phyloP scores from a whole-genome alignment of 129 eudicot species.

The Ambrosia artemisiifolia region DNA sequence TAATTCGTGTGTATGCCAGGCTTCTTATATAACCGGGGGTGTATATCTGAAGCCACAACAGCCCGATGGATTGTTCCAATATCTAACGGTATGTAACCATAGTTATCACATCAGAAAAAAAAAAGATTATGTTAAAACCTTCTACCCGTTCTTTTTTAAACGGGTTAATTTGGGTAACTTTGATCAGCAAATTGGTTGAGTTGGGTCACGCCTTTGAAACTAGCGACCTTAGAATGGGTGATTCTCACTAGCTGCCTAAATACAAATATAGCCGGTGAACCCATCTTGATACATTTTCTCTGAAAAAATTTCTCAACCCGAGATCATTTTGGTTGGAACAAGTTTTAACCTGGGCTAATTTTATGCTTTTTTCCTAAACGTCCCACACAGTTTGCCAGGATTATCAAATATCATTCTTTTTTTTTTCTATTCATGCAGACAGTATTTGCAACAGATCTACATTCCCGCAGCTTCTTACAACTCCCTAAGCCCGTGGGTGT shows the following conservation, averaged over 20 bases:
- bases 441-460: slow-evolving; percentile 87
- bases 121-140: too few species aligned
- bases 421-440: slow-evolving; percentile 47
- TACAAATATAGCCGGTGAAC: too few species aligned
- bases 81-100: slow-evolving; percentile 57
- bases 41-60: slow-evolving; percentile 83
- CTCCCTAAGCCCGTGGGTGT: slow-evolving; percentile 96
- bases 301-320: neutral
- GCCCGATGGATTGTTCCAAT: slow-evolving; percentile 75
- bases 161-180: too few species aligned
- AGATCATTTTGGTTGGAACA: neutral
- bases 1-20: slow-evolving; percentile 36
- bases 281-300: too few species aligned
- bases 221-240: too few species aligned
- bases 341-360: too few species aligned
- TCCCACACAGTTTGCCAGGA: neutral
- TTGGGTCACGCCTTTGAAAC: too few species aligned
- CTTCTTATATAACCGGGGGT: slow-evolving; percentile 95
- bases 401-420: neutral
- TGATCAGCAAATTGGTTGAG: too few species aligned
- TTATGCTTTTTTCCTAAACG: too few species aligned
- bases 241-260: too few species aligned
- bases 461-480: slow-evolving; percentile 81
- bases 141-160: neutral
- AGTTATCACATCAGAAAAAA: neutral